Conservation (phyloP, 306 rosid species). For the Rubus parviflorus region DNA sequence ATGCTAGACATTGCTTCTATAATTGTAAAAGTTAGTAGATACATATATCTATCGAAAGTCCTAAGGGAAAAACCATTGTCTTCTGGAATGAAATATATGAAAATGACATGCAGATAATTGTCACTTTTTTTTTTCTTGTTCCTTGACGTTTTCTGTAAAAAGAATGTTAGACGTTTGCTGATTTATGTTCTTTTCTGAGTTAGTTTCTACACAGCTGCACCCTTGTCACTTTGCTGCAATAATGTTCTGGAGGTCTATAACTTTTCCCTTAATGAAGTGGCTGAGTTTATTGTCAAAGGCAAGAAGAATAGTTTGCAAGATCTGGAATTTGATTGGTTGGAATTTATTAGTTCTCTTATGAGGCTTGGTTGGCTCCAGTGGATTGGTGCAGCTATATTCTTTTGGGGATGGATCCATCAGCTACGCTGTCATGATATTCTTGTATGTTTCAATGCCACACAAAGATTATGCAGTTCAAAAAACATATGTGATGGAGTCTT, state of each 20-base stretch:
- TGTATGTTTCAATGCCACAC: slow-evolving; percentile 37
- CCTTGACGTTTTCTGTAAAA: neutral
- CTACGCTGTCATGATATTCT: slow-evolving; percentile 72
- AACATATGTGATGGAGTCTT: neutral
- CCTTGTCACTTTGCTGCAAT: slow-evolving; percentile 82
- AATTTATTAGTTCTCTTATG: slow-evolving; percentile 51
- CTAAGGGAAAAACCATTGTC: neutral
- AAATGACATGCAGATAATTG: neutral
- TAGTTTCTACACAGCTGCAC: slow-evolving; percentile 87
- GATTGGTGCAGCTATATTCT: slow-evolving; percentile 68
- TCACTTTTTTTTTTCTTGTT: neutral
- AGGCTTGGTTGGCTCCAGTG: slow-evolving; percentile 74
- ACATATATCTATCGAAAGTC: neutral
- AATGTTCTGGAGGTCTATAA: slow-evolving; percentile 51
- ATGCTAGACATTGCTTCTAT: neutral
- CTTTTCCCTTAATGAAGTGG: slow-evolving; percentile 41
- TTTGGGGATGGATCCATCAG: slow-evolving; percentile 94
- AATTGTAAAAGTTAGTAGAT: neutral
- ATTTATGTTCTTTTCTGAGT: slow-evolving; percentile 41
- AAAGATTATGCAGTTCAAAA: neutral
- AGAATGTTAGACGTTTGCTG: slow-evolving; percentile 24
- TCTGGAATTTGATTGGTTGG: slow-evolving; percentile 53
- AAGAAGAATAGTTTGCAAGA: slow-evolving; percentile 52
- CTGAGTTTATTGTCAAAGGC: slow-evolving; percentile 68
- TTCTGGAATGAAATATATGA: neutral